These are phyloP conservation scores for Paramecium caudatum DNA, from an alignment of 73 alveolate genomes.

Conservation along the genomic window DNA sequence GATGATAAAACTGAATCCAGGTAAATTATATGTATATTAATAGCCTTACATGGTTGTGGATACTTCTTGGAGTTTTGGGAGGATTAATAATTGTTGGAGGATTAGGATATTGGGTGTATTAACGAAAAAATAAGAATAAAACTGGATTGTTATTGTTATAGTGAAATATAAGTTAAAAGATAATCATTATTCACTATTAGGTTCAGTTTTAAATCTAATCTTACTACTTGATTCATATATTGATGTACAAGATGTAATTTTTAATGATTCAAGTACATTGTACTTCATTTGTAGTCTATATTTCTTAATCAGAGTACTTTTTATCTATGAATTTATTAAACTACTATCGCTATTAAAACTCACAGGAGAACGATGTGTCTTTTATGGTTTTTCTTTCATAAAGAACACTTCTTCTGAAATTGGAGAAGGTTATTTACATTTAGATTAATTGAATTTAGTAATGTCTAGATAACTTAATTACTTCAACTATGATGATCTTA, in stretches of 20 bases:
- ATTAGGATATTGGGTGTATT: too few species aligned
- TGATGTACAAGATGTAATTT: constrained; percentile 8
- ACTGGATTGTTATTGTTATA: too few species aligned
- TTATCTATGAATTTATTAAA: not conserved
- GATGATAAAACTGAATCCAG: not conserved
- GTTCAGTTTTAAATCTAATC: constrained; percentile 33
- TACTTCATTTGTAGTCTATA: not conserved
- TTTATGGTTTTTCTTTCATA: not conserved
- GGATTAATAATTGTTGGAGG: not conserved
- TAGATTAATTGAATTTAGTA: constrained; percentile 20
- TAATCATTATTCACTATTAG: not conserved
- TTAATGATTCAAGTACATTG: not conserved
- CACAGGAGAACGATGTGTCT: not conserved
- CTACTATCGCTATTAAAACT: not conserved
- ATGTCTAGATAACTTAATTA: constrained; percentile 32
- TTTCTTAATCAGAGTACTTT: not conserved
- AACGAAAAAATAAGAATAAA: too few species aligned
- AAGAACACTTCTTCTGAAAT: constrained; percentile 24
- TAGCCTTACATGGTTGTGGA: constrained; percentile 33
- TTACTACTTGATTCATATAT: not conserved
- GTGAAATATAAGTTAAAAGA: not conserved
- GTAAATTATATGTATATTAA: not conserved
- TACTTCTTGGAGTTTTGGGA: constrained; percentile 5
- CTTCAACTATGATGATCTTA: constrained; percentile 34
- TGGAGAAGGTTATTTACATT: not conserved